A percentile compares a stretch with the other conserved stretches of the same genome.
These are phyloP conservation scores for Lachnellula arida DNA, from an alignment of 2,329 filamentous ascomycete genomes.

Conservation along the genomic window DNA sequence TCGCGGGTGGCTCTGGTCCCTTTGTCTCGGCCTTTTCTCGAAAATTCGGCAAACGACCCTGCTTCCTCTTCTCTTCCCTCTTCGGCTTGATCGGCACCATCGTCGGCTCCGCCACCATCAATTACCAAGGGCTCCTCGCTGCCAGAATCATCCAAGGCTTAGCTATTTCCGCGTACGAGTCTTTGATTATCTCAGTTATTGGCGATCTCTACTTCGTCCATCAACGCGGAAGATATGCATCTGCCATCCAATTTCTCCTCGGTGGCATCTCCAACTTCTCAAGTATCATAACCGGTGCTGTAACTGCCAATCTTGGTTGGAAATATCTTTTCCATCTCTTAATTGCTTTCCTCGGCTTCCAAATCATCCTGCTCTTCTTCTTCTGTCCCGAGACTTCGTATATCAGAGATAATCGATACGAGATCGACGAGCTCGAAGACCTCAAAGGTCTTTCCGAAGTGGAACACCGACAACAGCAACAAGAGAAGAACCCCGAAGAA, in stretches of 20 bases:
- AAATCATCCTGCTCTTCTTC: conserved; percentile 36
- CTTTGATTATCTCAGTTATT: conserved; percentile 31
- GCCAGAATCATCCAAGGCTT: conserved; percentile 24
- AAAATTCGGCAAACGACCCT: conserved; percentile 20
- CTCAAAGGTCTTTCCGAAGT: conserved; percentile 6
- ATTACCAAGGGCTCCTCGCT: conserved; percentile 19
- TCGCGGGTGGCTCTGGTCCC: conserved; percentile 17
- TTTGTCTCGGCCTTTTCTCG: conserved; percentile 19
- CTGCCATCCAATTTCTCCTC: conserved; percentile 37
- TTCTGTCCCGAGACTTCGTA: conserved; percentile 50
- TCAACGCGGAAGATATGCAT: conserved; percentile 39
- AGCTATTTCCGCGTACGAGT: conserved; percentile 25
- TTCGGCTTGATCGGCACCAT: conserved; percentile 19
- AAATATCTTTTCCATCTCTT: conserved; percentile 35
- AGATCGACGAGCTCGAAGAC: conserved; percentile 14
- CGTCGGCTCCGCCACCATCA: conserved; percentile 10
- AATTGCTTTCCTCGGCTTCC: conserved; percentile 7
- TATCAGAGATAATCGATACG: conserved; percentile 28
- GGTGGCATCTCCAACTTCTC: conserved; percentile 38
- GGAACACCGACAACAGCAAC: conserved; percentile 7
- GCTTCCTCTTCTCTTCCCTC: conserved; percentile 16
- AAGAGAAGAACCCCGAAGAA: not conserved
- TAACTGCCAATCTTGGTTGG: conserved; percentile 36
- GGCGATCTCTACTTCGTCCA: conserved; percentile 43
- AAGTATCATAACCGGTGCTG: conserved; percentile 38